Percentiles rank a stretch among this genome's conserved stretches.
These are phyloP conservation scores for Fusarium verticillioides DNA, from an alignment of 2,329 filamentous ascomycete genomes.

Conservation along the genomic window DNA sequence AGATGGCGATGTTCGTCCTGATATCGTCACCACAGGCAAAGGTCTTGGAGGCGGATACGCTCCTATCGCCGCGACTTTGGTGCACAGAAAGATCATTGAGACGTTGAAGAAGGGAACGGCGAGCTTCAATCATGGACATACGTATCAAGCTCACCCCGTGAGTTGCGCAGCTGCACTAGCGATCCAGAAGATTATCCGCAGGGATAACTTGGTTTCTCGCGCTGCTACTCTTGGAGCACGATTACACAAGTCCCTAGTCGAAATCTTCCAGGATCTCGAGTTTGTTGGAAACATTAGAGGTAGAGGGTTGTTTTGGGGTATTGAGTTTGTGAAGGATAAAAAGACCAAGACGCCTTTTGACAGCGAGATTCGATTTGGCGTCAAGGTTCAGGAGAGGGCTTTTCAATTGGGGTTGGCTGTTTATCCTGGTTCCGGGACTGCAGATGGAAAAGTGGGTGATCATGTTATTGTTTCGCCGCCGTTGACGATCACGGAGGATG, in stretches of 20 bases:
- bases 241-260: slow-evolving; percentile 57
- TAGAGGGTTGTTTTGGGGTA: slow-evolving; percentile 62
- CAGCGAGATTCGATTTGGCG: slow-evolving; percentile 39
- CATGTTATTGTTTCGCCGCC: slow-evolving; percentile 77
- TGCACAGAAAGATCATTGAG: slow-evolving; percentile 62
- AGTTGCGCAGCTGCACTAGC: slow-evolving; percentile 71
- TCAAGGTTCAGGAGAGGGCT: slow-evolving; percentile 44
- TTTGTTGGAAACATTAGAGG: slow-evolving; percentile 72
- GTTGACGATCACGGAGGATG: slow-evolving; percentile 65
- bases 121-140: slow-evolving; percentile 65
- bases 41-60: slow-evolving; percentile 72
- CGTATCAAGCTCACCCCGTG: slow-evolving; percentile 69
- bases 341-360: slow-evolving; percentile 52
- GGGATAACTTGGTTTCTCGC: slow-evolving; percentile 69
- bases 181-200: slow-evolving; percentile 67
- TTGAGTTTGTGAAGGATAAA: slow-evolving; percentile 58
- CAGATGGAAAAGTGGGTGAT: slow-evolving; percentile 70
- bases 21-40: slow-evolving; percentile 75
- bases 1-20: slow-evolving; percentile 64
- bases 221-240: slow-evolving; percentile 63
- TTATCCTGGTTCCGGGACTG: slow-evolving; percentile 72
- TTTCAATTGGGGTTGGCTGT: slow-evolving; percentile 55
- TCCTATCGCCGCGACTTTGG: slow-evolving; percentile 69
- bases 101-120: slow-evolving; percentile 52
- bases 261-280: slow-evolving; percentile 55